Base-by-base conservation (phyloP, 2,329 filamentous ascomycete species). In the Zarea fungicola region DNA sequence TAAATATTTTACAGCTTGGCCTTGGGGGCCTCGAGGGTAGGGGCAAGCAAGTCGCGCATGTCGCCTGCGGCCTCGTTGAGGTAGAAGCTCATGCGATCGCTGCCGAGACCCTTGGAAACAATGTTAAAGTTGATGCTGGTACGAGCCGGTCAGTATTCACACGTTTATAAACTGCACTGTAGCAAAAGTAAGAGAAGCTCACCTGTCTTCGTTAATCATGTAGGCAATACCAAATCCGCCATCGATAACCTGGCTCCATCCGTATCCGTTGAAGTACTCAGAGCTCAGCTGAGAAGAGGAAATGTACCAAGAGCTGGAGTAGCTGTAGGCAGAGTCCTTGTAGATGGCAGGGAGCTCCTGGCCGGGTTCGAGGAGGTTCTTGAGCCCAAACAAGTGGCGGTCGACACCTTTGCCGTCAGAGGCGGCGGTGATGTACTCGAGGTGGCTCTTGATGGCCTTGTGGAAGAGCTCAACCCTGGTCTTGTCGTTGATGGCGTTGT, bases 141-240 rank as follows among this genome's bases (percentile, higher is more conserved):
- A 6, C 16, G 31, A 31, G 18, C 14, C 8, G 16, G 44, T 47
- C n/a, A 41, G 21, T 25, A 25, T 22, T 23, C n/a, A 26, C 19
- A 3, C 37, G 21, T 31, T 19, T 34, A 16, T 8, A 6, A 6
- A 6, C 8, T 18, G 23, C 22, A 25, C 25, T 3, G 22, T 22
- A 25, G 18, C 11, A n/a, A 42, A 6, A 16, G 34, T 39, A 34
- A 23, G 22, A 5, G 29, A 25, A 36, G 25, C 74, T 68, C 65
- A 89, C 85, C 83, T 91, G 70, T 96, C 95, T 77, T 97, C 92
- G 66, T 99, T 99, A 68, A 99, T 97, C 93, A 99, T 99, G 68
- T 99, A 99, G 32, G 93, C 93, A 64, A 99, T 95, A 56, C 93
- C 93, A 71, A 93, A 99, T 25, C 93, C 93, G 52, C 86, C 88